These are phyloP conservation scores for Xanthoconium separans DNA, from an alignment of 1,284 basidiomycete species.

Conservation along the genomic window DNA sequence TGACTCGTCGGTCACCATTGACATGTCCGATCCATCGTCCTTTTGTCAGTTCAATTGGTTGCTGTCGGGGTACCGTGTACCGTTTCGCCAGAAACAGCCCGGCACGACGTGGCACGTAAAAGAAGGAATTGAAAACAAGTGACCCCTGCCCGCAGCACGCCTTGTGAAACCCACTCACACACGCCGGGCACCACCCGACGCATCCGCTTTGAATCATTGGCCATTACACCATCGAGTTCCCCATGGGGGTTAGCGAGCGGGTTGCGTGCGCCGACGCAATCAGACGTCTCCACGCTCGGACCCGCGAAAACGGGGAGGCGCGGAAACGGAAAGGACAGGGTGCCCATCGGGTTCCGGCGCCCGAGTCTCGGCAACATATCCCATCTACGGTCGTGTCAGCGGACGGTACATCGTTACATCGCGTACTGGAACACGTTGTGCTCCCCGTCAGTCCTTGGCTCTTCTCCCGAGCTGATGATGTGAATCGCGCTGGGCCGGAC, in stretches of 20 bases:
- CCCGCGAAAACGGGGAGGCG: constrained; percentile 3
- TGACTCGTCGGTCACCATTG: background rate
- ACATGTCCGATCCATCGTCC: constrained; percentile 3
- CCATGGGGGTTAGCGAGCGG: constrained; percentile 1
- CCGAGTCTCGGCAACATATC: background rate
- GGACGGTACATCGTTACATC: background rate
- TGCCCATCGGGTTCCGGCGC: too few species aligned
- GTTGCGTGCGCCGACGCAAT: background rate
- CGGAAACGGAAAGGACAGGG: background rate
- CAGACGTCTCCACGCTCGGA: constrained; percentile 4
- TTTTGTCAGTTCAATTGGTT: constrained; percentile 13
- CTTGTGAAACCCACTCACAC: constrained; percentile 3
- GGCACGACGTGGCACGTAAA: constrained; percentile 3
- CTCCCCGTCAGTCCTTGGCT: background rate
- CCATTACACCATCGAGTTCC: background rate
- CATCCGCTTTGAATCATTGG: background rate
- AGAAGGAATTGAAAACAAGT: background rate
- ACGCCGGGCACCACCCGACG: background rate
- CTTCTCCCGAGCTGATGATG: background rate
- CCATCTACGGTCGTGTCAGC: background rate
- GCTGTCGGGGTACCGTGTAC: background rate
- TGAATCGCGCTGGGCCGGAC: background rate
- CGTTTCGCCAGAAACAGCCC: constrained; percentile 13
- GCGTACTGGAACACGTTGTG: background rate
- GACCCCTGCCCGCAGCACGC: background rate